phyloP scores from a whole-genome alignment of 805 yeast species.

The Spathaspora passalidarum region DNA sequence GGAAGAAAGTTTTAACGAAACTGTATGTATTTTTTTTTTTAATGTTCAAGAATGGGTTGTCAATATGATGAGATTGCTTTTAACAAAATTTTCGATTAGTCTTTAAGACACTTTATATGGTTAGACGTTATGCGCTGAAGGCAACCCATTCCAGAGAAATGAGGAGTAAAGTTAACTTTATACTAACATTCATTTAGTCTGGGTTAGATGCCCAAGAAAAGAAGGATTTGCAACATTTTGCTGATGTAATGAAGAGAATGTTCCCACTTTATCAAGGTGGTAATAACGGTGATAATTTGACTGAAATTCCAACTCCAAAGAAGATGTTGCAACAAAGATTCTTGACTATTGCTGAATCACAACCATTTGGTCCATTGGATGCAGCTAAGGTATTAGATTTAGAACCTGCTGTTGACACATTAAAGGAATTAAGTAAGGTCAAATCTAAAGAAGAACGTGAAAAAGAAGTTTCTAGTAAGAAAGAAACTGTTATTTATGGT shows the following conservation, averaged over 20 bases:
- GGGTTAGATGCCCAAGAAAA: background rate
- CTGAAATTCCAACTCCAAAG: constrained; percentile 91
- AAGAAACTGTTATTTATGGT: constrained; percentile 45
- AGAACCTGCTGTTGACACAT: constrained; percentile 82
- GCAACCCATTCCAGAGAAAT: background rate
- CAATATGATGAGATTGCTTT: constrained; percentile 46
- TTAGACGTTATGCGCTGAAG: constrained; percentile 31
- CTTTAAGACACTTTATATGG: constrained; percentile 68
- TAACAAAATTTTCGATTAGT: constrained; percentile 59
- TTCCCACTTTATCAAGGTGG: constrained; percentile 64
- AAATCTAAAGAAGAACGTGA: constrained; percentile 16
- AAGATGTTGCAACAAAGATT: constrained; percentile 80
- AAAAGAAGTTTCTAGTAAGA: constrained; percentile 18
- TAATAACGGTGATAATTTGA: constrained; percentile 62
- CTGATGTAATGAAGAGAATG: constrained; percentile 66
- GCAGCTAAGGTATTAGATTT: constrained; percentile 82
- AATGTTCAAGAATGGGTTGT: background rate
- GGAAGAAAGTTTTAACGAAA: constrained; percentile 57
- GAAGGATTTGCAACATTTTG: constrained; percentile 56
- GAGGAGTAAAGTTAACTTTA: background rate
- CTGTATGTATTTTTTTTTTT: constrained; percentile 47
- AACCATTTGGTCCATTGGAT: constrained; percentile 93
- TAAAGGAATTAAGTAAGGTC: constrained; percentile 60
- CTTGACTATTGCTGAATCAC: constrained; percentile 87
- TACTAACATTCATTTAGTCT: constrained; percentile 28